These are phyloP conservation scores for Microcyclospora pomicola DNA, from an alignment of 2,329 filamentous ascomycete species.

Conservation along the genomic window DNA sequence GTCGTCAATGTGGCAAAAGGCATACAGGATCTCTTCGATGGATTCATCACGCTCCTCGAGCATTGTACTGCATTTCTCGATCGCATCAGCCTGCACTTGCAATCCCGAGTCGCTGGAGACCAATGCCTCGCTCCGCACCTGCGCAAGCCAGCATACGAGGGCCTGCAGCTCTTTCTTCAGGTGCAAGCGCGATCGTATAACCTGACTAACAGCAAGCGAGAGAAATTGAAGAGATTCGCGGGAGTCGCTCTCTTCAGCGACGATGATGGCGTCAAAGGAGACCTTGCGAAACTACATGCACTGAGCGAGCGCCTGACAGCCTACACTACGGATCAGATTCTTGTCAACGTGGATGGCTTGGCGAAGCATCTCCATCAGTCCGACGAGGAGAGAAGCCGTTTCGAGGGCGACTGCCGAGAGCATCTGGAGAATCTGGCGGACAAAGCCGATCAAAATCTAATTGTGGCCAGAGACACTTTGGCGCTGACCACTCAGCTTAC, in stretches of 20 bases:
- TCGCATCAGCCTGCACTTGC: no score
- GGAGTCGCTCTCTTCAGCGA: conserved; percentile 1
- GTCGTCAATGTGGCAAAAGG: no score
- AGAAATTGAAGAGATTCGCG: not conserved
- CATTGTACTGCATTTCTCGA: no score
- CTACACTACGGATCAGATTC: conserved; percentile 1
- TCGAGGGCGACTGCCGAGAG: conserved; percentile 1
- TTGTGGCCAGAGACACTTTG: not conserved
- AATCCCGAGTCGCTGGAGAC: no score
- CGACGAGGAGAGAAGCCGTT: not conserved
- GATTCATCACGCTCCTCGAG: no score
- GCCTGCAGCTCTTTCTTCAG: no score
- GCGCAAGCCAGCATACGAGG: no score
- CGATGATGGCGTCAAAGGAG: conserved; percentile 1
- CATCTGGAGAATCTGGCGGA: conserved; percentile 1
- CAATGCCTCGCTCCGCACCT: no score
- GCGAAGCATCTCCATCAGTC: not conserved
- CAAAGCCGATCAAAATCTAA: not conserved
- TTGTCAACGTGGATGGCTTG: conserved; percentile 1
- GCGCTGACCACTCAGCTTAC: not conserved
- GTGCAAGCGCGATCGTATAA: not conserved
- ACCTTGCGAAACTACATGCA: not conserved
- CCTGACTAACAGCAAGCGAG: conserved; percentile 1
- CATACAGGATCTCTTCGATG: no score
- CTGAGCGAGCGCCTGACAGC: not conserved